Evolutionary conservation across 352 stramenopile species (phyloP).

Genomic region (Pythium brassicae): DNA sequence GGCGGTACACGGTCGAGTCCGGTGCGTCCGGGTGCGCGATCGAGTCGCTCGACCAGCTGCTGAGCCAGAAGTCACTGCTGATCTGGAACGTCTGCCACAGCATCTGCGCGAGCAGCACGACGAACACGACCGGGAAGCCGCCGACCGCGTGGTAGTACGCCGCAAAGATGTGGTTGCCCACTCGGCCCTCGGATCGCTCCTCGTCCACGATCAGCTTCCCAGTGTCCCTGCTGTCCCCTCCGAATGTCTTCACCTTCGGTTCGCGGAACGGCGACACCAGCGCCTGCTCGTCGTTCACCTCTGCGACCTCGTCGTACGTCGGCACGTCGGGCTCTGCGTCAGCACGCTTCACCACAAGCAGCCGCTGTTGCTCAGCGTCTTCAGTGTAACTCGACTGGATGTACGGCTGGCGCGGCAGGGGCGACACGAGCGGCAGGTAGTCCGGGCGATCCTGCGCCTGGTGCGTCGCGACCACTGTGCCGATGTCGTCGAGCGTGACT

Average conservation of each 20-base stretch:
- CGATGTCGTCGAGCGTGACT: conserved; percentile 73
- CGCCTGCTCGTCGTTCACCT: conserved; percentile 15
- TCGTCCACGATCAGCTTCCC: conserved; percentile 22
- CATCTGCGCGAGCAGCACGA: conserved; percentile 51
- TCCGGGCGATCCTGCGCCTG: conserved; percentile 7
- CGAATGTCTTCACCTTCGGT: neutral
- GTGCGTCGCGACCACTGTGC: conserved; percentile 60
- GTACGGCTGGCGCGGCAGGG: conserved; percentile 1
- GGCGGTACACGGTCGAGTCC: conserved; percentile 33
- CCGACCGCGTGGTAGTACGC: conserved; percentile 39
- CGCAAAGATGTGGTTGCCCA: conserved; percentile 23
- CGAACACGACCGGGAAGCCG: conserved; percentile 23
- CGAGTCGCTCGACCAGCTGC: conserved; percentile 68
- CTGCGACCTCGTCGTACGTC: neutral
- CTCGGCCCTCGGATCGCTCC: conserved; percentile 22
- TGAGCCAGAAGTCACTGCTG: conserved; percentile 89
- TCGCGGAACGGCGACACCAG: neutral
- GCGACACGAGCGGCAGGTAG: conserved; percentile 11
- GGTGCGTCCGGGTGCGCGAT: conserved; percentile 2
- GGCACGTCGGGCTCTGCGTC: too few species aligned
- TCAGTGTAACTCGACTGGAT: too few species aligned
- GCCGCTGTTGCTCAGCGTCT: too few species aligned
- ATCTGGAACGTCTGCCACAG: conserved; percentile 76
- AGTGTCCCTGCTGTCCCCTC: conserved; percentile 9
- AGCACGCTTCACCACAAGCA: too few species aligned